phyloP scores from a whole-genome alignment of 495 filamentous ascomycete species.

The Hypoxylon subgilvum region DNA sequence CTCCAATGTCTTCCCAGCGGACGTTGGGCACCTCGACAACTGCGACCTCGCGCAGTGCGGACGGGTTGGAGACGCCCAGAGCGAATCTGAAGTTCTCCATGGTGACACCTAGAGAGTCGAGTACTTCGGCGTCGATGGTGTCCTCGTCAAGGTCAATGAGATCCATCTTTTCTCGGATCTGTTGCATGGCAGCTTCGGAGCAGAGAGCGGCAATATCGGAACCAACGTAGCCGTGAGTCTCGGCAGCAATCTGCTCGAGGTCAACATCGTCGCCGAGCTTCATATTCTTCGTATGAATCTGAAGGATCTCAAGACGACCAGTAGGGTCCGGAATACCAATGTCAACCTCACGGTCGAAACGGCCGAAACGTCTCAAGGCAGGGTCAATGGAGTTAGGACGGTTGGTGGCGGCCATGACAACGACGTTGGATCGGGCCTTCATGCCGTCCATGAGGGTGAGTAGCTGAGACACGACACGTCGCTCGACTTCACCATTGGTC shows the following conservation, averaged over 20 bases:
- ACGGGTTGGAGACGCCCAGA: conserved; percentile 96
- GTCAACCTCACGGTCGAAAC: conserved; percentile 98
- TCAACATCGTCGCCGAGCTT: conserved; percentile 97
- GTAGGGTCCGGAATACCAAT: conserved; percentile 98
- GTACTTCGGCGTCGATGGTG: conserved; percentile 96
- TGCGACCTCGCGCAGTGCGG: conserved; percentile 96
- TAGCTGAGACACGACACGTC: conserved; percentile 96
- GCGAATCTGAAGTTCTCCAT: conserved; percentile 99
- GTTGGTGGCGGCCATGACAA: conserved; percentile 98
- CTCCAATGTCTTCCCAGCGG: conserved; percentile 99
- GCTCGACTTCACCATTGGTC: conserved; percentile 99
- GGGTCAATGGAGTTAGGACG: conserved; percentile 97
- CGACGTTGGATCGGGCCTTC: conserved; percentile 97
- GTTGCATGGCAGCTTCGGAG: conserved; percentile 99
- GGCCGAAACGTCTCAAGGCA: conserved; percentile 93
- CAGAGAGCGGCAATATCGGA: conserved; percentile 98
- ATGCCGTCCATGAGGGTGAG: conserved; percentile 99
- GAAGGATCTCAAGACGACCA: conserved; percentile 96
- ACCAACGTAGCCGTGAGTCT: conserved; percentile 99
- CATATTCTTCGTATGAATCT: conserved; percentile 99
- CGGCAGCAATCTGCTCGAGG: conserved; percentile 92
- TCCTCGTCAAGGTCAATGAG: conserved; percentile 98
- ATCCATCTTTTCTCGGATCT: conserved; percentile 99
- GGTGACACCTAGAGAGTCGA: conserved; percentile 96
- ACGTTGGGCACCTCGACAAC: conserved; percentile 99